Conservation (phyloP, 768 basidiomycete genomes). For the Plicaturopsis crispa region DNA sequence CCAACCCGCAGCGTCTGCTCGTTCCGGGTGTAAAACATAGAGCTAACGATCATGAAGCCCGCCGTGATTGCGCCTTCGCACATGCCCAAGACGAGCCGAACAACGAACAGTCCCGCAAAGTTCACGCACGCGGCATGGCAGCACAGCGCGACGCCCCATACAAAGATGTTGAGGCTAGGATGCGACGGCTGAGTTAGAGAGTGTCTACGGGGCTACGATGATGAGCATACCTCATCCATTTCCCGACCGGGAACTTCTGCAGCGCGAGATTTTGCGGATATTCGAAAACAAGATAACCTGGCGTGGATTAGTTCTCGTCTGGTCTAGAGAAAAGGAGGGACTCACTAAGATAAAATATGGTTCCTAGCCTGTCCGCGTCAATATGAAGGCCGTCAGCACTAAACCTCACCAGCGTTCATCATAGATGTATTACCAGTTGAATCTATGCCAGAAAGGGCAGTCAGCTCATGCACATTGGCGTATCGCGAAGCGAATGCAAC, state of each 20-base stretch:
- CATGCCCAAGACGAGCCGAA: constrained; percentile 59
- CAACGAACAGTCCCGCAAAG: constrained; percentile 57
- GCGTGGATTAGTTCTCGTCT: too few species aligned
- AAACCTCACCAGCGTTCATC: not conserved
- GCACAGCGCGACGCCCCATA: constrained; percentile 57
- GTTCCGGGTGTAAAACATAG: constrained; percentile 71
- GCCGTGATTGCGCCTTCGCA: constrained; percentile 71
- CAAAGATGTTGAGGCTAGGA: constrained; percentile 51
- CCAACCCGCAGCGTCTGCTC: constrained; percentile 67
- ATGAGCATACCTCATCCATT: constrained; percentile 75
- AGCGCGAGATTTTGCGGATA: constrained; percentile 69
- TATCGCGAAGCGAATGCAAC: too few species aligned
- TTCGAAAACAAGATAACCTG: constrained; percentile 48
- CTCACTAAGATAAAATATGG: not conserved
- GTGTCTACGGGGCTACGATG: not conserved
- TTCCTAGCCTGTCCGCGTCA: not conserved
- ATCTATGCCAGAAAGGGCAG: too few species aligned
- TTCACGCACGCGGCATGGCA: constrained; percentile 65
- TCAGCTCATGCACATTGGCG: too few species aligned
- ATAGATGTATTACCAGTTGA: constrained; percentile 44
- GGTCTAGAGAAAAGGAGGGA: too few species aligned
- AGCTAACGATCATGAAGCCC: constrained; percentile 69
- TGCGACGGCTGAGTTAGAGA: too few species aligned
- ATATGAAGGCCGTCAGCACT: not conserved
- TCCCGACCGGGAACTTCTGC: constrained; percentile 68